Percentiles rank a stretch among this genome's conserved stretches.
Evolutionary conservation across 78 protist species (phyloP).

Genomic region (Polysphondylium violaceum): DNA sequence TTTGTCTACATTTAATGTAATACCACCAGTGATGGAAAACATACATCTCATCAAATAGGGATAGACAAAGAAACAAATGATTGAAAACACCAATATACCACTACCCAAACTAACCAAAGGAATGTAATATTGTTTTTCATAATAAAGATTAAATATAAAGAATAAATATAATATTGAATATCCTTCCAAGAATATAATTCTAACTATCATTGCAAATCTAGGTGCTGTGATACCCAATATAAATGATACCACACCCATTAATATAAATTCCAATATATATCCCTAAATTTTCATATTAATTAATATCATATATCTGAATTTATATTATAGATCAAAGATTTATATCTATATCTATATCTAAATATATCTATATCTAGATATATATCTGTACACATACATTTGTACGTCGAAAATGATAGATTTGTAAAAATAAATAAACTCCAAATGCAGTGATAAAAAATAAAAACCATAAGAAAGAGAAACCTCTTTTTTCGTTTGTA

Average conservation of each 20-base stretch:
- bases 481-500: conserved; percentile 77
- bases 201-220: conserved; percentile 45
- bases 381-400: not conserved
- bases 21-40: conserved; percentile 76
- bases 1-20: conserved; percentile 45
- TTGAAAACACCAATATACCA: conserved; percentile 65
- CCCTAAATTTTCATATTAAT: conserved; percentile 11
- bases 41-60: conserved; percentile 69
- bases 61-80: conserved; percentile 51
- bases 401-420: conserved; percentile 46
- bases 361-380: too few species aligned
- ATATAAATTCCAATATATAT: conserved; percentile 75
- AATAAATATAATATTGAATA: conserved; percentile 63
- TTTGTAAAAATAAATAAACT: conserved; percentile 55
- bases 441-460: conserved; percentile 62
- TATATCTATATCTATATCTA: too few species aligned
- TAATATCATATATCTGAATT: not conserved
- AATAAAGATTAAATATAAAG: conserved; percentile 65
- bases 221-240: conserved; percentile 50
- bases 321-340: not conserved
- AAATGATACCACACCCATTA: conserved; percentile 76
- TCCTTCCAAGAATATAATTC: conserved; percentile 46
- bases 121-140: conserved; percentile 66
- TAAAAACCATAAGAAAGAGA: conserved; percentile 51
- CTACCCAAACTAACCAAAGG: conserved; percentile 58